Evolutionary conservation across 1,139 yeast genomes (phyloP), one percentile per base, ranked within the genome.

Genomic region (Candida mesenterica): DNA sequence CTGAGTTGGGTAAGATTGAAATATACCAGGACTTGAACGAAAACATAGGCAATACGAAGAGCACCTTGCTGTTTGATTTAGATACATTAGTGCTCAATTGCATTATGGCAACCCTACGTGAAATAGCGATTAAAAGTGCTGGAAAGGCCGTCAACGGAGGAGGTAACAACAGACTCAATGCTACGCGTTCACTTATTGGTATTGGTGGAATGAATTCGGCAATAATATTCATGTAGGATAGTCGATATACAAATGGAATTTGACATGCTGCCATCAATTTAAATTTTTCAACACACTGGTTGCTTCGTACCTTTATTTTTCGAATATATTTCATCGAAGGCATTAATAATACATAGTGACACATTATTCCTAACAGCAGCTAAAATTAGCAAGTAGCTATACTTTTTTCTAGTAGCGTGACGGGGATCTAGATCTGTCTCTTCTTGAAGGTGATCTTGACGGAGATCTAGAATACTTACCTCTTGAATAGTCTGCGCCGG

Each of bases 371-470:
- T n/a, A n/a, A n/a, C n/a, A n/a, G n/a, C n/a, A n/a, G n/a, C n/a
- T n/a, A n/a, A n/a, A n/a, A n/a, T n/a, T n/a, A n/a, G n/a, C n/a
- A n/a, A n/a, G n/a, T n/a, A n/a, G n/a, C n/a, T n/a, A n/a, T n/a
- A n/a, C n/a, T n/a, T n/a, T 24, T 12, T 14, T 25, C 32, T 43
- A 51, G 28, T 51, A 50, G 32, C 66, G 60, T 40, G 59, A 67
- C 9, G 72, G 72, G n/a, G 72, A 65, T 46, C 71, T 61, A 26
- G 72, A 65, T 50, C 72, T 55, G 30, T 48, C 48, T 33, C 51
- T 48, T 13, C 44, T 50, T 31, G 54, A 56, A 12, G 71, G 71
- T 10, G 71, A 64, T 49, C 73, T 62, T 3, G 70, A 62, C 9
- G 71, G 69, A 2, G 69, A 62, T 45, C 70, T 58, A 24, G 71